phyloP scores from a whole-genome alignment of 192 early-diverging fungal species.

The Coemansia sp. region DNA sequence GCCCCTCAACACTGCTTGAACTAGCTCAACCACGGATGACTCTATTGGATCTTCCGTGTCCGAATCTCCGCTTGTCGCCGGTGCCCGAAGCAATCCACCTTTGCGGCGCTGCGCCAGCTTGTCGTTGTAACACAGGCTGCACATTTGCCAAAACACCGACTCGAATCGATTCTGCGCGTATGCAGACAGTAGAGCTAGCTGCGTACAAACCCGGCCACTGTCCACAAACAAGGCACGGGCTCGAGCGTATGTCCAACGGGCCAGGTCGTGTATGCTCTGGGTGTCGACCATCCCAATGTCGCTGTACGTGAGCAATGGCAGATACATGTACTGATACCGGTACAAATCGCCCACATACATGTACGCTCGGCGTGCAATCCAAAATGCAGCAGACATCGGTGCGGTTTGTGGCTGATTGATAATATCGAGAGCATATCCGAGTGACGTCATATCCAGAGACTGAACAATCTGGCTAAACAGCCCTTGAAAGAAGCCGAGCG shows the following conservation, averaged over 20 bases:
- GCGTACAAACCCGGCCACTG: slow-evolving; percentile 31
- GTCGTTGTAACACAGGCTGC: slow-evolving; percentile 30
- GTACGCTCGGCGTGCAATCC: slow-evolving; percentile 31
- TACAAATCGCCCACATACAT: slow-evolving; percentile 44
- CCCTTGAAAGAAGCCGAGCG: slow-evolving; percentile 38
- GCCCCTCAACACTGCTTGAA: slow-evolving; percentile 6
- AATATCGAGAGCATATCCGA: slow-evolving; percentile 10
- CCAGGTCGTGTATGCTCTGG: slow-evolving; percentile 10
- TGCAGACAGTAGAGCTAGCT: slow-evolving; percentile 32
- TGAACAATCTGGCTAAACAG: slow-evolving; percentile 15
- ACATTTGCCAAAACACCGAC: slow-evolving; percentile 44
- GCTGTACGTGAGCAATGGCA: slow-evolving; percentile 31
- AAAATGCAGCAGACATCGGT: slow-evolving; percentile 9
- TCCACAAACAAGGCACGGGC: slow-evolving; percentile 35
- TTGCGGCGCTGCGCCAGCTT: not conserved
- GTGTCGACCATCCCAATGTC: slow-evolving; percentile 19
- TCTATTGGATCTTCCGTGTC: slow-evolving; percentile 29
- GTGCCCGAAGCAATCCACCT: not conserved
- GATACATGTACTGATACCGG: slow-evolving; percentile 45
- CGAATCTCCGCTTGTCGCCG: slow-evolving; percentile 2
- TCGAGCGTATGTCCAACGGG: slow-evolving; percentile 31
- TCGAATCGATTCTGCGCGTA: slow-evolving; percentile 28
- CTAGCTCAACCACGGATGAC: slow-evolving; percentile 21
- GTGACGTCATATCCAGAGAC: slow-evolving; percentile 11
- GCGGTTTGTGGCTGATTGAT: not conserved